Evolutionary conservation across 2,329 filamentous ascomycete genomes (phyloP), one percentile per base, ranked within the genome.

Genomic region (Sporothrix mexicana): DNA sequence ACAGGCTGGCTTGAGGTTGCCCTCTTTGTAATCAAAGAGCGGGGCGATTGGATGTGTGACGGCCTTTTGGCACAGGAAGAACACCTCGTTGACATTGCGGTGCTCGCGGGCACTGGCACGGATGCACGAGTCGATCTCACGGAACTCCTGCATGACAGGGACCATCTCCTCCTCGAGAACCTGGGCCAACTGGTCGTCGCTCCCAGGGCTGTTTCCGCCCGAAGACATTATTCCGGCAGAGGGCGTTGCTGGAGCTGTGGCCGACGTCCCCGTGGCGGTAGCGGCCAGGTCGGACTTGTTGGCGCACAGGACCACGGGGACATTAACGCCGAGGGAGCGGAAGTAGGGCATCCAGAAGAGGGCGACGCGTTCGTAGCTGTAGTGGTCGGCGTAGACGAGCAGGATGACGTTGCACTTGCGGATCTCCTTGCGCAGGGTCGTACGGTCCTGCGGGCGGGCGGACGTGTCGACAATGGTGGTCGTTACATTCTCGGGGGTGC

Each of bases 291-390:
- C 96, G n/a, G 94, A 93, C 82, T 99, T 99, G 85, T 98, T 98
- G 79, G 96, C 94, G 79, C 96, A 98, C 72, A 99, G 85, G 61
- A 99, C 95, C 12, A 99, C 96, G 0, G 96, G 96, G 25, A 99
- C 94, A 80, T 99, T 99, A 80, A 99, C 96, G n/a, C 96, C 96
- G 53, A 99, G 88, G 3, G 95, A 97, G 74, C 96, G 92, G 80
- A 99, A 98, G 82, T 98, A 97, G 12, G 96, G 96, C 88, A 99
- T 92, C 96, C 96, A 99, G 82, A 98, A 99, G 62, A 99, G 86
- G 3, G 95, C 96, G 3, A 99, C 95, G 51, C 96, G 88, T 81
- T 99, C 96, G 84, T 98, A 99, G 86, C 95, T 98, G 85, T 99
- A 99, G 83, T 98, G 95, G 81, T 99, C 96, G 76, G 95, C 95